Percentiles rank a stretch among this genome's conserved stretches.
These are phyloP conservation scores for Melanogaster broomeanus DNA, from an alignment of 768 basidiomycete species.

Conservation along the genomic window DNA sequence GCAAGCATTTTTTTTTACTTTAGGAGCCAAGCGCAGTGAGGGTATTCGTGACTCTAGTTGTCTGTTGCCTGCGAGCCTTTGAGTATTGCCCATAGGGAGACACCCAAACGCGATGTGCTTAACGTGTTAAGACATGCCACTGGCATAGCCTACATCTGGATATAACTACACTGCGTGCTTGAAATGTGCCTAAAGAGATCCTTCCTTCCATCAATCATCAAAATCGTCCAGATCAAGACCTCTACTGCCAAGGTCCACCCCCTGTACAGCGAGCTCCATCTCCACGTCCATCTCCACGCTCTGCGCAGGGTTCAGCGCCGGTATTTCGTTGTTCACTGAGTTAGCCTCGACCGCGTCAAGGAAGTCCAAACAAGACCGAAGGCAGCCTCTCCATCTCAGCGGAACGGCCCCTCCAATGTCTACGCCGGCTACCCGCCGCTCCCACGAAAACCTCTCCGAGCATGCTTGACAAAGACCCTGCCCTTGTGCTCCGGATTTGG, in stretches of 20 bases:
- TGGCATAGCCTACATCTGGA: too few species aligned
- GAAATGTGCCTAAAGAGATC: too few species aligned
- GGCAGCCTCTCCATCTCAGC: conserved; percentile 69
- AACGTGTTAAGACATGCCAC: too few species aligned
- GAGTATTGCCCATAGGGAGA: too few species aligned
- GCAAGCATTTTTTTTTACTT: neutral
- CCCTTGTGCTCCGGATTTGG: conserved; percentile 38
- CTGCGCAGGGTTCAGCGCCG: neutral
- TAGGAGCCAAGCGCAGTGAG: too few species aligned
- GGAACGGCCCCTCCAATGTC: conserved; percentile 57
- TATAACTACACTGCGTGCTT: neutral
- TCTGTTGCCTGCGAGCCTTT: too few species aligned
- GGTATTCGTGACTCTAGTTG: too few species aligned
- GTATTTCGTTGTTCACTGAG: neutral
- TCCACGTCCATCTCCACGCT: conserved; percentile 13
- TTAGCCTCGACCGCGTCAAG: conserved; percentile 34
- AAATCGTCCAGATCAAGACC: conserved; percentile 28
- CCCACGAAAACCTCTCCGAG: conserved; percentile 73
- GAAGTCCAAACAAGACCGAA: conserved; percentile 62
- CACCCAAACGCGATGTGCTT: too few species aligned
- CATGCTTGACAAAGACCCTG: conserved; percentile 52
- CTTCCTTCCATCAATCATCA: conserved; percentile 15
- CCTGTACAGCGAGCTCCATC: conserved; percentile 16
- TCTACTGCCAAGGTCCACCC: conserved; percentile 17
- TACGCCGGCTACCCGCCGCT: conserved; percentile 50